Evolutionary conservation across 2,329 filamentous ascomycete species (phyloP).

Genomic region (Rutstroemia sp.): DNA sequence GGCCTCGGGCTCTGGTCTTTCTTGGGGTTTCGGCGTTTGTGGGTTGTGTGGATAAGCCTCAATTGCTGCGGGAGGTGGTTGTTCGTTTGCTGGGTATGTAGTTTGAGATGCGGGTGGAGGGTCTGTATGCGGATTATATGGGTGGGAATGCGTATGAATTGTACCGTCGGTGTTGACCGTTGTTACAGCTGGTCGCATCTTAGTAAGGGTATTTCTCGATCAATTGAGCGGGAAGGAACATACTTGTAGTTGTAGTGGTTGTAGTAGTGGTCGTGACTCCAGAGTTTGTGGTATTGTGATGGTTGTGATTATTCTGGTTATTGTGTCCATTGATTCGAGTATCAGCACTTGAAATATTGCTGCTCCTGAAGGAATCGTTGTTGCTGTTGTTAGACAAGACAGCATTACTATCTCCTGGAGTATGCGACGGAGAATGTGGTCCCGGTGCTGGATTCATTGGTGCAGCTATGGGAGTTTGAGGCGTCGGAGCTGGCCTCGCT

Average conservation of each 20-base stretch:
- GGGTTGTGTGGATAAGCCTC: neutral
- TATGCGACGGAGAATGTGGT: no score
- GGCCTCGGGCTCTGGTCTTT: neutral
- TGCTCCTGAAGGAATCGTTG: conserved; percentile 7
- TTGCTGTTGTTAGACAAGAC: neutral
- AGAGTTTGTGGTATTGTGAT: neutral
- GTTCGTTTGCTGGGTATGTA: conserved; percentile 1
- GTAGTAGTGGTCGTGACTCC: neutral
- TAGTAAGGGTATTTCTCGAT: neutral
- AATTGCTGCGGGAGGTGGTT: neutral
- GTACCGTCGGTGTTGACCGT: conserved; percentile 6
- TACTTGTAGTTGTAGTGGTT: conserved; percentile 5
- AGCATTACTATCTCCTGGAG: neutral
- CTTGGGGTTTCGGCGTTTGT: neutral
- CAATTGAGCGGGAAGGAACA: neutral
- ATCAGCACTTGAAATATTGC: conserved; percentile 9
- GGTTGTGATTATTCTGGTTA: conserved; percentile 1
- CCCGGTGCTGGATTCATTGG: neutral
- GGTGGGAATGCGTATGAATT: conserved; percentile 2
- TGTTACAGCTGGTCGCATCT: conserved; percentile 4
- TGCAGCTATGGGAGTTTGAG: neutral
- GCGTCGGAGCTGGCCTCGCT: neutral
- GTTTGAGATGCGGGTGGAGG: conserved; percentile 4
- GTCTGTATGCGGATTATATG: conserved; percentile 6
- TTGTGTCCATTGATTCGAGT: conserved; percentile 5